These are phyloP conservation scores for Protea cynaroides DNA, from an alignment of 164 flowering plant genomes.

Conservation along the genomic window DNA sequence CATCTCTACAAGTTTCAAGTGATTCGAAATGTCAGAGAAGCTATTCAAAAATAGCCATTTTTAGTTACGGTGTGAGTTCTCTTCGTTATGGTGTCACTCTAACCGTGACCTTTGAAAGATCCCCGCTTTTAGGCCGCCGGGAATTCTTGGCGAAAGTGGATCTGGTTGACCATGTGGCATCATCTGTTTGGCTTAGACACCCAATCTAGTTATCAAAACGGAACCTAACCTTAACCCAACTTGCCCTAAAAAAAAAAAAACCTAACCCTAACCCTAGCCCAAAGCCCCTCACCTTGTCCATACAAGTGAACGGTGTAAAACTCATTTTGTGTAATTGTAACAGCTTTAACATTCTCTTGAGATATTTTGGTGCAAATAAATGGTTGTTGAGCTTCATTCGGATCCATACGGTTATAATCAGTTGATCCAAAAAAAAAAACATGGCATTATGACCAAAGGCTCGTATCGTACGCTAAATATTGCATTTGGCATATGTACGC, in stretches of 20 bases:
- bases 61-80: not conserved
- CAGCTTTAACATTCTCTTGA: not conserved
- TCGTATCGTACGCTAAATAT: not conserved
- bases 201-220: too few relatives aligned
- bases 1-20: not conserved
- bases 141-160: constrained; percentile 1
- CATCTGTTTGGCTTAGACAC: not conserved
- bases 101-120: not conserved
- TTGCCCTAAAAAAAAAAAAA: not conserved
- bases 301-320: too few relatives aligned
- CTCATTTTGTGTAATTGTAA: too few relatives aligned
- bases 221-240: not conserved
- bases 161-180: constrained; percentile 5
- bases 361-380: not conserved
- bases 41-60: constrained; percentile 2
- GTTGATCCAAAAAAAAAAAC: not conserved
- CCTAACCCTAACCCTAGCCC: too few relatives aligned
- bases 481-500: not conserved
- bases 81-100: not conserved
- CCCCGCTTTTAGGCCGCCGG: constrained; percentile 9
- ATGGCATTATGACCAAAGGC: not conserved
- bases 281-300: too few relatives aligned
- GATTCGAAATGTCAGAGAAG: not conserved
- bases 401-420: not conserved
- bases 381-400: not conserved